Base-by-base conservation (phyloP, 148 eudicot genomes). In the Vaccinium corymbosum region DNA sequence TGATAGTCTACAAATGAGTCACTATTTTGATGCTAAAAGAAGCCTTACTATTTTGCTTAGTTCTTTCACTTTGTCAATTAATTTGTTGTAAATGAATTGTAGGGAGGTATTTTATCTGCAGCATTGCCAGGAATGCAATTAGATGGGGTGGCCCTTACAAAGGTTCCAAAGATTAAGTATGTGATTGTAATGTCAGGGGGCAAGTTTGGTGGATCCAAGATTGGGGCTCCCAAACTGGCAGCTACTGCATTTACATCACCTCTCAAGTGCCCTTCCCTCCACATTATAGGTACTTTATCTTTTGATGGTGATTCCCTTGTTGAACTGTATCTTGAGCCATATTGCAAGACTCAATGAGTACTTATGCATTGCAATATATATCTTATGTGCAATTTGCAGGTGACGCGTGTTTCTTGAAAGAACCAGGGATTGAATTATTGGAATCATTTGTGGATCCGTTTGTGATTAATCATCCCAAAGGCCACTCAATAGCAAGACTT, bases 241-340 rank as follows among this genome's bases (percentile, higher is more conserved):
- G 77, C 84, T 53, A 88, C 78, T 51, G 91, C 90, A n/a, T 90
- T 85, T 76, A 82, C 86, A 2, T 82, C 88, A 10, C 85, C 78
- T 1, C 1, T 88, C 55, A 52, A 83, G 35, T 80, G 78, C 55
- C 91, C 91, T 38, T 87, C 91, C 29, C 91, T 89, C 49, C 91
- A 89, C 66, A 4, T 89, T 8, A 83, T 82, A 42, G 91, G 89
- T 89, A 86, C 12, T 74, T n/a, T 17, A 27, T 5, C 66, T 66
- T 20, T 16, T 51, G 2, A n/a, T 46, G 29, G 2, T 38, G 19
- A 12, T 71, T 71, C 14, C 29, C 7, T 15, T 13, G 38, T 71
- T 4, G 0, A 62, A 19, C 10, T 7, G 6, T 59, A 19, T 20
- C 13, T 62, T 62, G 27, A 62, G 10, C 68, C 4, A 1, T 20